Conservation (phyloP, 2,329 filamentous ascomycete genomes). For the Magnaporthiopsis incrustans region DNA sequence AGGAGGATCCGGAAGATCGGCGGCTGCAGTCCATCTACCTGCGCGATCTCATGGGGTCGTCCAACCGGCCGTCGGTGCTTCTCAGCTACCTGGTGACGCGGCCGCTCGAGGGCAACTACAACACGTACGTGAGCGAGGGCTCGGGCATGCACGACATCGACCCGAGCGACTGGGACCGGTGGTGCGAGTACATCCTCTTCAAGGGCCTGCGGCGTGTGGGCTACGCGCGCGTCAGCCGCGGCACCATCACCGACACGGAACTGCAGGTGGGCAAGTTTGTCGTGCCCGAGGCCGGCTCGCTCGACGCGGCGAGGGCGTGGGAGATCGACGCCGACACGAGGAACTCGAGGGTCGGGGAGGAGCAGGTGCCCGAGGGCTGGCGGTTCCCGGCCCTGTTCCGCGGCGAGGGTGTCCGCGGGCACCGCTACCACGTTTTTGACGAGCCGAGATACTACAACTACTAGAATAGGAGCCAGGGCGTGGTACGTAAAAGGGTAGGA, state of each 20-base stretch:
- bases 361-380: slow-evolving; percentile 66
- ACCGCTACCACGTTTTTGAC: slow-evolving; percentile 91
- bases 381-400: slow-evolving; percentile 80
- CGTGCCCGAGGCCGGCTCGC: slow-evolving; percentile 61
- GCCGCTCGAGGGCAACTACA: slow-evolving; percentile 89
- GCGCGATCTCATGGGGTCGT: slow-evolving; percentile 77
- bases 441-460: slow-evolving; percentile 67
- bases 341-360: slow-evolving; percentile 54
- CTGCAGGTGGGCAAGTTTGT: slow-evolving; percentile 94
- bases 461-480: slow-evolving; percentile 13
- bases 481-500: neutral
- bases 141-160: slow-evolving; percentile 97
- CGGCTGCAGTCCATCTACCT: slow-evolving; percentile 82
- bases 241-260: slow-evolving; percentile 94
- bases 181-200: slow-evolving; percentile 98
- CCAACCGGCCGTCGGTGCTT: slow-evolving; percentile 71
- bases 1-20: slow-evolving; percentile 90
- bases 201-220: slow-evolving; percentile 79
- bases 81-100: slow-evolving; percentile 90
- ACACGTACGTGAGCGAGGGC: slow-evolving; percentile 78
- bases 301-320: slow-evolving; percentile 31
- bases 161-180: slow-evolving; percentile 85
- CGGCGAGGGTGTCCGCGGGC: slow-evolving; percentile 78
- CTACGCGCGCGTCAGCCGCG: slow-evolving; percentile 81
- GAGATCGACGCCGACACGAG: slow-evolving; percentile 44